Conservation (phyloP, 164 flowering plant species). For the Akebia trifoliata region DNA sequence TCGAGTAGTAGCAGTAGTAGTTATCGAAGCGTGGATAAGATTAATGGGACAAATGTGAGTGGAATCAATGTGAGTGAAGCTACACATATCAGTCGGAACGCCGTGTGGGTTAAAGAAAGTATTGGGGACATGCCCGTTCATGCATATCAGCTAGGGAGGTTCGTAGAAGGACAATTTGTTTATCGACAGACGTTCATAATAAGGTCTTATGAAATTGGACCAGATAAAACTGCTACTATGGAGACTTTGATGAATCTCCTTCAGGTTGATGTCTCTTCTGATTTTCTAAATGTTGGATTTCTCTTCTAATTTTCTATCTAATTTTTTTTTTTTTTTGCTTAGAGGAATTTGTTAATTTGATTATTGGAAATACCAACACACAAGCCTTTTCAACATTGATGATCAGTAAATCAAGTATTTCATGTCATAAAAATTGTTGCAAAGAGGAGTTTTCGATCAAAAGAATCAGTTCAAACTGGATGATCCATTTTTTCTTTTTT, state of each 20-base stretch:
- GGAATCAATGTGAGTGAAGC: no score
- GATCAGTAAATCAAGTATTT: no score
- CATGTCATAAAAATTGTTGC: no score
- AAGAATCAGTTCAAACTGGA: no score
- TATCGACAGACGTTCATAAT: constrained; percentile 60
- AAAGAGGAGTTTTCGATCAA: no score
- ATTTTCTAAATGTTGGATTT: background rate
- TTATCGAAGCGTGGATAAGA: constrained; percentile 19
- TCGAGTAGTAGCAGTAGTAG: constrained; percentile 20
- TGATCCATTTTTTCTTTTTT: no score
- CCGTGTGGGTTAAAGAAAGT: background rate
- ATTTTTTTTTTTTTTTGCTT: no score
- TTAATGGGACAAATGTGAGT: constrained; percentile 55
- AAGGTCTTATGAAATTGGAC: constrained; percentile 81
- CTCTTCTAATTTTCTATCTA: background rate
- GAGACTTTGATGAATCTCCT: constrained; percentile 79
- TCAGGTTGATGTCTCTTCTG: constrained; percentile 42
- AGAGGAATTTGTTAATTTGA: background rate
- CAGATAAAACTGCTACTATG: constrained; percentile 80
- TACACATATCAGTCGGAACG: constrained; percentile 10
- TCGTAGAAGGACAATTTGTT: constrained; percentile 51
- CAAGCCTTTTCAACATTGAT: no score
- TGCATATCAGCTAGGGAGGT: constrained; percentile 39
- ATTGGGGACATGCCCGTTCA: constrained; percentile 18
- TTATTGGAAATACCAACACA: no score